Percentiles rank a stretch among this genome's conserved stretches.
phyloP scores from a whole-genome alignment of 2,329 filamentous ascomycete genomes.

The Ascochyta pisi region DNA sequence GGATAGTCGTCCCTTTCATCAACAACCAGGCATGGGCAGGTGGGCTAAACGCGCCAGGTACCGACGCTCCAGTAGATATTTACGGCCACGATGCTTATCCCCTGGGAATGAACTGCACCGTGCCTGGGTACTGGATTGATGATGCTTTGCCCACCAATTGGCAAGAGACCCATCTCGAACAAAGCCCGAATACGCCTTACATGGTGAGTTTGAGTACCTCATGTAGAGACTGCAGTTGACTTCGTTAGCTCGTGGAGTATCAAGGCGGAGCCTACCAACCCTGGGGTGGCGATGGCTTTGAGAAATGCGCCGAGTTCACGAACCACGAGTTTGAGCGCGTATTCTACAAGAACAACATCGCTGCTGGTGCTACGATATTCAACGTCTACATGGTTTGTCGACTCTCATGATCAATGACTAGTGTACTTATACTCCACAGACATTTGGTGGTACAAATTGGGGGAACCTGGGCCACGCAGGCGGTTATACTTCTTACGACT shows the following conservation, averaged over 20 bases:
- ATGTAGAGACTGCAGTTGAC: not conserved
- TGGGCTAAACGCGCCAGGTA: constrained; percentile 69
- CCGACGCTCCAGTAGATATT: constrained; percentile 63
- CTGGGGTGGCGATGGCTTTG: constrained; percentile 74
- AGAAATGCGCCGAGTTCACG: constrained; percentile 67
- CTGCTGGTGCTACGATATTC: constrained; percentile 68
- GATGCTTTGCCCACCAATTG: constrained; percentile 62
- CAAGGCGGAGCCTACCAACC: constrained; percentile 74
- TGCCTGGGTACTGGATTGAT: constrained; percentile 66
- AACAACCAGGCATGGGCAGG: constrained; percentile 69
- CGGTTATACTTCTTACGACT: constrained; percentile 62
- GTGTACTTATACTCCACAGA: constrained; percentile 32
- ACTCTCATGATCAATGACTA: not conserved
- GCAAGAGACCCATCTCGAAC: constrained; percentile 59
- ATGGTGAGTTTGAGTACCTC: constrained; percentile 35
- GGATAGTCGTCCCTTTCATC: constrained; percentile 75
- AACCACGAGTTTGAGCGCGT: constrained; percentile 76
- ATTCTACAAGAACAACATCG: constrained; percentile 77
- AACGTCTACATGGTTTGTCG: constrained; percentile 70
- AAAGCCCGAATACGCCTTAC: constrained; percentile 70
- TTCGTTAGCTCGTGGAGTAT: constrained; percentile 58
- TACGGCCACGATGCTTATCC: constrained; percentile 71
- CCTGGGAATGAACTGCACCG: constrained; percentile 64
- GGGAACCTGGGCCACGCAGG: constrained; percentile 75
- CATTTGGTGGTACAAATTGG: constrained; percentile 83